These are phyloP conservation scores for Ceratocystis huliohia DNA, from an alignment of 2,329 filamentous ascomycete genomes.

Conservation along the genomic window DNA sequence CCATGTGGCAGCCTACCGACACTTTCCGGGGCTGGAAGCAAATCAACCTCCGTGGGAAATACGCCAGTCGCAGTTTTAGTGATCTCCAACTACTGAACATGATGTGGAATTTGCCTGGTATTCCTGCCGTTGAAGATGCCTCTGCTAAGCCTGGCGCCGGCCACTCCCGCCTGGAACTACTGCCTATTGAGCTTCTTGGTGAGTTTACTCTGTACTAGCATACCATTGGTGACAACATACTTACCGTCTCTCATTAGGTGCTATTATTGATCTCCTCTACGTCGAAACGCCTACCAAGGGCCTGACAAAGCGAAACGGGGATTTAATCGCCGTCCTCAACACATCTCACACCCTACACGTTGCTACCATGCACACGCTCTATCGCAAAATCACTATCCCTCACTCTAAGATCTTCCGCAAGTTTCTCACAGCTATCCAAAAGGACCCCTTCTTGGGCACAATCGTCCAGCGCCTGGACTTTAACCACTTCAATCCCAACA, in stretches of 20 bases:
- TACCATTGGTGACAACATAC: constrained; percentile 8
- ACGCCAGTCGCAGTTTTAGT: constrained; percentile 48
- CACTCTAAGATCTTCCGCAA: constrained; percentile 76
- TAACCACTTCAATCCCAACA: constrained; percentile 71
- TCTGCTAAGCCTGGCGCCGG: constrained; percentile 29
- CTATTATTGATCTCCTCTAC: constrained; percentile 62
- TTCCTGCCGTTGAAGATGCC: constrained; percentile 19
- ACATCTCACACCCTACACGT: constrained; percentile 64
- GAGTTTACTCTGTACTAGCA: constrained; percentile 29
- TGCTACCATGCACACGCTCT: constrained; percentile 61
- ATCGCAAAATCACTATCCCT: constrained; percentile 67
- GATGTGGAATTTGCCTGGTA: constrained; percentile 36
- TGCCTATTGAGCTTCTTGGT: constrained; percentile 62
- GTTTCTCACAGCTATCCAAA: constrained; percentile 55
- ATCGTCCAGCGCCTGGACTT: constrained; percentile 72
- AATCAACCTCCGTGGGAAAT: constrained; percentile 46
- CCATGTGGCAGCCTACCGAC: constrained; percentile 45
- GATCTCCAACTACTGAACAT: constrained; percentile 45
- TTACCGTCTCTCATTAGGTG: constrained; percentile 35
- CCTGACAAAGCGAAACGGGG: constrained; percentile 61
- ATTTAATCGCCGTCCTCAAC: constrained; percentile 62
- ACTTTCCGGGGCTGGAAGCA: constrained; percentile 51
- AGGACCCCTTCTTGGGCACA: constrained; percentile 56
- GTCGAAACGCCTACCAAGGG: constrained; percentile 61
- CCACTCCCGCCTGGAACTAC: constrained; percentile 47